phyloP scores from a whole-genome alignment of 768 basidiomycete genomes.

The Fibroporia radiculosa region DNA sequence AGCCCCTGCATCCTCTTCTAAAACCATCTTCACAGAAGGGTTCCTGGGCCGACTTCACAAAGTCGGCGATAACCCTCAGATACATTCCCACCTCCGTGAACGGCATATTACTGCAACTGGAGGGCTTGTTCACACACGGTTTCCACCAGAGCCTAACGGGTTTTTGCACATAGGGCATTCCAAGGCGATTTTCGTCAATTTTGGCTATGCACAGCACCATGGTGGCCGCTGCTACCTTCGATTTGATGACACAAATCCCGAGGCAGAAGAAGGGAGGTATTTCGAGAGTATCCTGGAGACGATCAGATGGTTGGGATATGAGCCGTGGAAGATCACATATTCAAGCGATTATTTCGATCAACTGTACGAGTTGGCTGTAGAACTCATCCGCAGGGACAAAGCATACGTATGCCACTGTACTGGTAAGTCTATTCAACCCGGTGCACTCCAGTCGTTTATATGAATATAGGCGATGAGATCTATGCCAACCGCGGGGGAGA shows the following conservation, averaged over 20 bases:
- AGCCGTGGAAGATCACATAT: conserved; percentile 99
- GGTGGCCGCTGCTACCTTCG: conserved; percentile 90
- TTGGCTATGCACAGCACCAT: conserved; percentile 95
- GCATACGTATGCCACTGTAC: conserved; percentile 96
- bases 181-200: conserved; percentile 97
- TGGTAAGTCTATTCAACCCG: conserved; percentile 44
- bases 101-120: conserved; percentile 74
- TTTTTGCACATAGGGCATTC: conserved; percentile 95
- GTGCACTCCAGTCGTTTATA: not conserved
- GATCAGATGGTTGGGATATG: conserved; percentile 93
- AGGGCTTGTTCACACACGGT: conserved; percentile 87
- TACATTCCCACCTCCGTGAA: conserved; percentile 67
- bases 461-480: conserved; percentile 77
- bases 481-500: conserved; percentile 80
- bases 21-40: conserved; percentile 86
- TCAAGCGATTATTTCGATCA: conserved; percentile 94
- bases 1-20: conserved; percentile 32
- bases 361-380: conserved; percentile 79
- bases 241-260: conserved; percentile 98
- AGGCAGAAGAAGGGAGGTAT: conserved; percentile 92
- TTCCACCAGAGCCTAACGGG: conserved; percentile 98
- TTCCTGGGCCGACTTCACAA: conserved; percentile 90
- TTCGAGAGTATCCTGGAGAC: conserved; percentile 96
- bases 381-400: conserved; percentile 83
- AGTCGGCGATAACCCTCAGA: conserved; percentile 90